These are phyloP conservation scores for Ceratocystis albifundus DNA, from an alignment of 2,329 filamentous ascomycete genomes.

Conservation along the genomic window DNA sequence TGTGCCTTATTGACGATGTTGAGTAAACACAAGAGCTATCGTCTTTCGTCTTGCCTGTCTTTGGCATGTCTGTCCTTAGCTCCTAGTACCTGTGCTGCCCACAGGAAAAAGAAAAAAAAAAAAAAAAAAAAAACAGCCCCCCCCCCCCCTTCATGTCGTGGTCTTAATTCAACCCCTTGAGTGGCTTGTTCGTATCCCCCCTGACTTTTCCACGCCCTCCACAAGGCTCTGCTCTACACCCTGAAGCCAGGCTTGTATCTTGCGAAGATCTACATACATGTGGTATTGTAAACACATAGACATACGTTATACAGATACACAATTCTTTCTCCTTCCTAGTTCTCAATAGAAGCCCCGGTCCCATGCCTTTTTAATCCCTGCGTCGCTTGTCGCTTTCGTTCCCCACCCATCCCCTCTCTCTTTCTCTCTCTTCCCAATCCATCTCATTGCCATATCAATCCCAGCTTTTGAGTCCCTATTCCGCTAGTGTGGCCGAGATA, in stretches of 20 bases:
- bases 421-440: not conserved
- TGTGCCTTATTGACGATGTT: not conserved
- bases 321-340: constrained; percentile 1
- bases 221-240: not conserved
- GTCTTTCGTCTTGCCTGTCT: not conserved
- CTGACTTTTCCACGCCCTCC: not conserved
- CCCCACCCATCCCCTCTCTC: not conserved
- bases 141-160: not conserved
- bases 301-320: not conserved
- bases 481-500: constrained; percentile 2
- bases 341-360: not conserved
- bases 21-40: not conserved
- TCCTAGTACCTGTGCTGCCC: not conserved
- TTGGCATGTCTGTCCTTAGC: not conserved
- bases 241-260: not conserved
- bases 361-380: not conserved
- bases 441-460: not conserved
- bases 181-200: constrained; percentile 2
- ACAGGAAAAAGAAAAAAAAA: not conserved
- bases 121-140: not conserved
- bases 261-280: not conserved
- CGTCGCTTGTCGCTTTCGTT: not conserved
- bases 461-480: constrained; percentile 8
- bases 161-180: constrained; percentile 7
- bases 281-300: not conserved